phyloP scores from a whole-genome alignment of 2,329 filamentous ascomycete species.

The Talaromyces sp. region DNA sequence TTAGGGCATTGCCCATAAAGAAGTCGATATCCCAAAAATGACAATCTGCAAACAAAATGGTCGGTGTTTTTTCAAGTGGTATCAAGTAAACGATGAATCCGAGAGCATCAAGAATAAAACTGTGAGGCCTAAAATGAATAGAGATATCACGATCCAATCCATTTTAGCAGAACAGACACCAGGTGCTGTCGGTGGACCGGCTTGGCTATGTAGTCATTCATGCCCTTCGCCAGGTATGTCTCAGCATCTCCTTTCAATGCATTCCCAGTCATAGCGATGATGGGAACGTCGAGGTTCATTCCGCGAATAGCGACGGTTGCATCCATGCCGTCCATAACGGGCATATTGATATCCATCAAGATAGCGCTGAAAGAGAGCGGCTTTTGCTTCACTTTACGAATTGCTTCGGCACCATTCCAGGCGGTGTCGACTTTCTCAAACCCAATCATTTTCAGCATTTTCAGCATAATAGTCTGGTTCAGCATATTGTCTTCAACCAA shows the following conservation, averaged over 20 bases:
- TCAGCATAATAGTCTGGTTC: conserved; percentile 38
- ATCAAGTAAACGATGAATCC: background rate
- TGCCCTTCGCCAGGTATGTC: conserved; percentile 48
- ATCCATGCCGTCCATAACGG: conserved; percentile 41
- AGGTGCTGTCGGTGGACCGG: conserved; percentile 48
- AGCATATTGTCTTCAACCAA: conserved; percentile 40
- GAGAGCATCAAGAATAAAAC: background rate
- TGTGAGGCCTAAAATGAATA: background rate
- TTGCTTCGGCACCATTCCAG: conserved; percentile 40
- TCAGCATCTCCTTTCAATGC: conserved; percentile 53
- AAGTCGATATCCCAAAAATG: background rate
- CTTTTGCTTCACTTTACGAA: conserved; percentile 37
- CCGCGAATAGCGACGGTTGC: conserved; percentile 40
- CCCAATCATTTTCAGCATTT: conserved; percentile 33
- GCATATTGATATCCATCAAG: conserved; percentile 47
- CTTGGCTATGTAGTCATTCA: conserved; percentile 54
- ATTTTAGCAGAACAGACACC: conserved; percentile 38
- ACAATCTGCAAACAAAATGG: background rate
- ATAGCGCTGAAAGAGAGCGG: conserved; percentile 40
- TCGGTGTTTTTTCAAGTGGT: background rate
- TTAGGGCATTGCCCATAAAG: background rate
- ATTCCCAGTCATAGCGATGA: conserved; percentile 53
- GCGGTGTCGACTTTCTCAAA: conserved; percentile 40
- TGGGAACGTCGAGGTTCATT: conserved; percentile 38
- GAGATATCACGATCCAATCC: conserved; percentile 23